phyloP scores from a whole-genome alignment of 2,329 filamentous ascomycete genomes.

The Clonostachys chloroleuca region DNA sequence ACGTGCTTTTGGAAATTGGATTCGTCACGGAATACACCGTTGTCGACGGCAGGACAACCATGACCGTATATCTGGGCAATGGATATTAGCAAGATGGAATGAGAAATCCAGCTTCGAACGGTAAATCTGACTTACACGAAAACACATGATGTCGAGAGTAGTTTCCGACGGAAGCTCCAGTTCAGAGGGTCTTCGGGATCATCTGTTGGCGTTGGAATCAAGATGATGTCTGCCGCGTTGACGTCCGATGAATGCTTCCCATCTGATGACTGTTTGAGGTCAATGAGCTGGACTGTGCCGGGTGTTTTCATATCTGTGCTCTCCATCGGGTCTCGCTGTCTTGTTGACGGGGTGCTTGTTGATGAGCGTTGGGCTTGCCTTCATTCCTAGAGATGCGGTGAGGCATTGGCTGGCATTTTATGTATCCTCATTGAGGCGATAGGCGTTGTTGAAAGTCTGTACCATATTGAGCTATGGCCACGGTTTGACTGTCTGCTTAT shows the following conservation, averaged over 20 bases:
- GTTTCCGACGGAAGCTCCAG: slow-evolving; percentile 39
- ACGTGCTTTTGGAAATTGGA: slow-evolving; percentile 22
- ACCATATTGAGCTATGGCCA: slow-evolving; percentile 13
- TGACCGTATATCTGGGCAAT: slow-evolving; percentile 25
- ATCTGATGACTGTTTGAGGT: slow-evolving; percentile 23
- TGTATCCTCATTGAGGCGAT: background rate
- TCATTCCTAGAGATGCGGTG: background rate
- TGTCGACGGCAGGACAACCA: slow-evolving; percentile 31
- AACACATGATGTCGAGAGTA: slow-evolving; percentile 15
- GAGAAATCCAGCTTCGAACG: background rate
- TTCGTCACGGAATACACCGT: slow-evolving; percentile 31
- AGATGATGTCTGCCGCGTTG: slow-evolving; percentile 31
- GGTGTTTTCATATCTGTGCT: slow-evolving; percentile 13
- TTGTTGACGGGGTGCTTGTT: background rate
- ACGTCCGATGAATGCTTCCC: slow-evolving; percentile 18
- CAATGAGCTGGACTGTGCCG: slow-evolving; percentile 33
- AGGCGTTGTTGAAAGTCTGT: background rate
- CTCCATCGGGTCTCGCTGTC: background rate
- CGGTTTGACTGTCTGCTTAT: slow-evolving; percentile 15
- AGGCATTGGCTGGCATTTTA: background rate
- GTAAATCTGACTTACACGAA: slow-evolving; percentile 15
- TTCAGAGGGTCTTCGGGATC: slow-evolving; percentile 49
- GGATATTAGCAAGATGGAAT: background rate
- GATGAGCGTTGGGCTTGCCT: no score
- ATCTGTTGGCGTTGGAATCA: slow-evolving; percentile 47